A percentile compares a stretch with the other conserved stretches of the same genome.
These are phyloP conservation scores for Hygrocybe coccinea DNA, from an alignment of 768 basidiomycete genomes.

Conservation along the genomic window DNA sequence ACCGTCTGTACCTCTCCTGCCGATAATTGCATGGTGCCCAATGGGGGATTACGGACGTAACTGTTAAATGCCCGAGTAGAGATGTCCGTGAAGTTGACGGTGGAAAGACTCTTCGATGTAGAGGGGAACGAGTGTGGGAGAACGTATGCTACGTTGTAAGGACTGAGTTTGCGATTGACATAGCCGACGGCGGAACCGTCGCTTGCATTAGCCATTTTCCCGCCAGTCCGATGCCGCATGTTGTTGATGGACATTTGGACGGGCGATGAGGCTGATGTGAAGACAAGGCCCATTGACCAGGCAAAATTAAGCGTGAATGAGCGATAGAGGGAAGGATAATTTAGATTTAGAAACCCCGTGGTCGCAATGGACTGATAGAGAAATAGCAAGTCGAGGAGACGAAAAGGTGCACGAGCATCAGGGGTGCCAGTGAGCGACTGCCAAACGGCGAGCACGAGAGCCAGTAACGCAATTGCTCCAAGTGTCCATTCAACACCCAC, in stretches of 20 bases:
- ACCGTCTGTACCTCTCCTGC: constrained; percentile 56
- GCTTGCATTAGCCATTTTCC: constrained; percentile 56
- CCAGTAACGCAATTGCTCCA: constrained; percentile 57
- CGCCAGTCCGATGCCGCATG: constrained; percentile 82
- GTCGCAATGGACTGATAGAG: constrained; percentile 83
- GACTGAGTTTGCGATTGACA: constrained; percentile 77
- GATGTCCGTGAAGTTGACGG: background rate
- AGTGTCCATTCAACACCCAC: constrained; percentile 73
- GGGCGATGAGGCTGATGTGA: constrained; percentile 45
- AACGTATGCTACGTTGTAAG: constrained; percentile 50
- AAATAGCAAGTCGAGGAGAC: constrained; percentile 75
- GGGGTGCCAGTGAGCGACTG: constrained; percentile 45
- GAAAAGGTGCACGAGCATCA: constrained; percentile 60
- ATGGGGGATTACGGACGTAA: background rate
- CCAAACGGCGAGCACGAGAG: constrained; percentile 60
- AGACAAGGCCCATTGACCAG: constrained; percentile 79
- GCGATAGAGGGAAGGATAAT: constrained; percentile 82
- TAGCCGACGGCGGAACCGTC: constrained; percentile 62
- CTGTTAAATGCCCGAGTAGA: background rate
- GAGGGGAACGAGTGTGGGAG: background rate
- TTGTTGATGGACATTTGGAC: constrained; percentile 75
- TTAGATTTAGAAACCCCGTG: constrained; percentile 73
- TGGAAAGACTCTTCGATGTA: background rate
- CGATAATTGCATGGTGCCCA: constrained; percentile 3
- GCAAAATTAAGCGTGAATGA: constrained; percentile 82